phyloP scores from a whole-genome alignment of 176 grass and related monocot genomes.

The Elymus sibiricus region DNA sequence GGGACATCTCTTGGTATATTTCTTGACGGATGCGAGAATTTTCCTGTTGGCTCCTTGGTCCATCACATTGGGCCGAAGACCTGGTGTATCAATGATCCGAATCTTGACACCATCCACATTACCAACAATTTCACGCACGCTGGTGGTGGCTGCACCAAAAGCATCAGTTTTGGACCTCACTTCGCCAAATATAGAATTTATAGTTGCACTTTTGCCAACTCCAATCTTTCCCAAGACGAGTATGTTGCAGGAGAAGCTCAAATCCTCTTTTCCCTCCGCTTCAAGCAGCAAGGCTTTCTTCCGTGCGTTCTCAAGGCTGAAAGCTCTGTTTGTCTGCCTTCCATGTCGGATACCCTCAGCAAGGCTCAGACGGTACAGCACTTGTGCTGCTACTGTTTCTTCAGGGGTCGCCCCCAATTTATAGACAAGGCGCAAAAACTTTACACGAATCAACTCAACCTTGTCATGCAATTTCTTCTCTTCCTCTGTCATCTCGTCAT shows the following conservation, averaged over 20 bases:
- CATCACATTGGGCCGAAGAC: slow-evolving; percentile 66
- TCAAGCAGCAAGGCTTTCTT: slow-evolving; percentile 73
- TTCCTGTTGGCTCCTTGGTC: slow-evolving; percentile 84
- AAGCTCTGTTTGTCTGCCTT: slow-evolving; percentile 56
- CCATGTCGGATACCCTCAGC: slow-evolving; percentile 75
- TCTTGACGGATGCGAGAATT: slow-evolving; percentile 68
- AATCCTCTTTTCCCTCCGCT: slow-evolving; percentile 53
- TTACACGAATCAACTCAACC: slow-evolving; percentile 77
- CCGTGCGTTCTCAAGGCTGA: slow-evolving; percentile 59
- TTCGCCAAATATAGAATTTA: slow-evolving; percentile 94
- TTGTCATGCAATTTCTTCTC: slow-evolving; percentile 84
- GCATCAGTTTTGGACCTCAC: slow-evolving; percentile 66
- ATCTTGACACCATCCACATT: slow-evolving; percentile 88
- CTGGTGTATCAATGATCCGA: slow-evolving; percentile 80
- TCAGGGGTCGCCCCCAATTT: slow-evolving; percentile 65
- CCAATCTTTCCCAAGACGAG: slow-evolving; percentile 90
- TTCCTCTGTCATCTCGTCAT: slow-evolving; percentile 69
- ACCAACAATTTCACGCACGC: slow-evolving; percentile 56
- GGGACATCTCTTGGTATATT: slow-evolving; percentile 80
- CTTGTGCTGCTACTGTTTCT: slow-evolving; percentile 67
- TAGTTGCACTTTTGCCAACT: slow-evolving; percentile 97
- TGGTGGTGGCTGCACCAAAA: slow-evolving; percentile 63
- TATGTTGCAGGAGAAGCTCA: slow-evolving; percentile 85
- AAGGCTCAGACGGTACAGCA: slow-evolving; percentile 73
- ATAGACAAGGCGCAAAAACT: slow-evolving; percentile 82